Percentiles rank a stretch among this genome's conserved stretches.
Conservation (phyloP, 495 filamentous ascomycete species). For the Cercophora newfieldiana region DNA sequence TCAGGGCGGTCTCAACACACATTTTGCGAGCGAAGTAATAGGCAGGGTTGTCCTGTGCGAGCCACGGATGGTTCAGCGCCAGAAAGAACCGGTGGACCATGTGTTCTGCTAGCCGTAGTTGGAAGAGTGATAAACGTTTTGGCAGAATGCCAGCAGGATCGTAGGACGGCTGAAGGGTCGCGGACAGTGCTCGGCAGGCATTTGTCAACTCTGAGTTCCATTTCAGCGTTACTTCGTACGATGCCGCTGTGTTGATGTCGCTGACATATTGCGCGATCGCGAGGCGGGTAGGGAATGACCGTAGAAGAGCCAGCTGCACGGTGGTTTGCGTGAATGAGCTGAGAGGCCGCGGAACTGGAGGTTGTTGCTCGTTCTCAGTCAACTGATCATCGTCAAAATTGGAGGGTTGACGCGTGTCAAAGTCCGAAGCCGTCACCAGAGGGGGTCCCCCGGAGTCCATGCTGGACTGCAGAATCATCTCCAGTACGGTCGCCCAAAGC, state of each 20-base stretch:
- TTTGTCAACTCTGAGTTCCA: conserved; percentile 39
- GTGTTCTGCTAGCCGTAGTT: conserved; percentile 41
- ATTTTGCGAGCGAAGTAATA: conserved; percentile 51
- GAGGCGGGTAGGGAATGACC: conserved; percentile 37
- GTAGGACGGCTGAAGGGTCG: conserved; percentile 35
- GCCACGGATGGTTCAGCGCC: conserved; percentile 46
- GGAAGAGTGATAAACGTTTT: conserved; percentile 37
- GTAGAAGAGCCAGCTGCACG: conserved; percentile 38
- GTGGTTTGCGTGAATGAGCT: conserved; percentile 42
- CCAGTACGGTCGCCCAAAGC: conserved; percentile 67
- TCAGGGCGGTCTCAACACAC: conserved; percentile 46
- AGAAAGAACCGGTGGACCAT: conserved; percentile 57
- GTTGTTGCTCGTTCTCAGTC: conserved; percentile 25
- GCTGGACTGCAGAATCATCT: conserved; percentile 60
- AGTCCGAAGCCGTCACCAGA: conserved; percentile 55
- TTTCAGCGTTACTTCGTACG: conserved; percentile 40
- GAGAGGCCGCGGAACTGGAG: conserved; percentile 21
- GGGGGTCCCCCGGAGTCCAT: conserved; percentile 61
- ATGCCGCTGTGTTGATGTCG: conserved; percentile 31
- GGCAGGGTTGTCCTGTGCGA: conserved; percentile 39
- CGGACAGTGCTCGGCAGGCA: conserved; percentile 34
- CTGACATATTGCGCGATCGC: conserved; percentile 41
- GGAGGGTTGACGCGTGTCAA: conserved; percentile 54
- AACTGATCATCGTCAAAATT: conserved; percentile 55
- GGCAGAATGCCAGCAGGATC: conserved; percentile 37